Percentiles rank a stretch among this genome's conserved stretches.
Evolutionary conservation across 768 basidiomycete genomes (phyloP).

Genomic region (Tephrocybe rancida): DNA sequence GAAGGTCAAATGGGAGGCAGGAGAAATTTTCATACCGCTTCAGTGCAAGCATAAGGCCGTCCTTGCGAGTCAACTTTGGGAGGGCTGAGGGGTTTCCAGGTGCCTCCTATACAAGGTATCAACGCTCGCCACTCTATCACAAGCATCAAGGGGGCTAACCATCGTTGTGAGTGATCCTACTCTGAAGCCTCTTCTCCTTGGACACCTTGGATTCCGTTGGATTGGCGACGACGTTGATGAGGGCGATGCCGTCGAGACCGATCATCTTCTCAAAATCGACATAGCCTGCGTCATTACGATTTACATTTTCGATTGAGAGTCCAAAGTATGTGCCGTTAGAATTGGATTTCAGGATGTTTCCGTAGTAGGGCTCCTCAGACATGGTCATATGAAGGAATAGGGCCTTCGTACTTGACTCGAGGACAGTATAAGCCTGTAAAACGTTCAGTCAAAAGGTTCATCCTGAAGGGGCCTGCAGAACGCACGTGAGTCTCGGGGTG

Average conservation of each 20-base stretch:
- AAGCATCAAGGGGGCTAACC: slow-evolving; percentile 48
- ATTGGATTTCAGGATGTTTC: slow-evolving; percentile 93
- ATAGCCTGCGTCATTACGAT: slow-evolving; percentile 84
- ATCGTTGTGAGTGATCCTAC: slow-evolving; percentile 95
- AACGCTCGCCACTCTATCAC: slow-evolving; percentile 4
- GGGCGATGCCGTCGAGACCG: slow-evolving; percentile 92
- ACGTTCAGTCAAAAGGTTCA: neutral
- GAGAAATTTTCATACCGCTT: slow-evolving; percentile 47
- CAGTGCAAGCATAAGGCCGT: slow-evolving; percentile 66
- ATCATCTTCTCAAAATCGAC: slow-evolving; percentile 99
- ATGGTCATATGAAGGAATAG: slow-evolving; percentile 97
- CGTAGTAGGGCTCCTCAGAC: slow-evolving; percentile 84
- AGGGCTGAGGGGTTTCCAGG: slow-evolving; percentile 83
- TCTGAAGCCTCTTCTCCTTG: slow-evolving; percentile 76
- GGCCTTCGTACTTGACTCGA: slow-evolving; percentile 91
- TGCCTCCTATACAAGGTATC: slow-evolving; percentile 55
- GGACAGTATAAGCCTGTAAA: slow-evolving; percentile 82
- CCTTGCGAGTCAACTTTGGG: slow-evolving; percentile 79
- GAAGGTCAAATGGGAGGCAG: neutral
- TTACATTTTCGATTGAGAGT: slow-evolving; percentile 83
- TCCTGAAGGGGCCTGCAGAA: slow-evolving; percentile 5
- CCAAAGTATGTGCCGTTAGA: slow-evolving; percentile 98
- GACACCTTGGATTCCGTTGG: slow-evolving; percentile 72
- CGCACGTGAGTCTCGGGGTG: slow-evolving; percentile 87
- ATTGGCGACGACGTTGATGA: slow-evolving; percentile 90